A percentile compares a stretch with the other conserved stretches of the same genome.
phyloP scores from a whole-genome alignment of 345 rosid genomes.

The Populus euphratica region DNA sequence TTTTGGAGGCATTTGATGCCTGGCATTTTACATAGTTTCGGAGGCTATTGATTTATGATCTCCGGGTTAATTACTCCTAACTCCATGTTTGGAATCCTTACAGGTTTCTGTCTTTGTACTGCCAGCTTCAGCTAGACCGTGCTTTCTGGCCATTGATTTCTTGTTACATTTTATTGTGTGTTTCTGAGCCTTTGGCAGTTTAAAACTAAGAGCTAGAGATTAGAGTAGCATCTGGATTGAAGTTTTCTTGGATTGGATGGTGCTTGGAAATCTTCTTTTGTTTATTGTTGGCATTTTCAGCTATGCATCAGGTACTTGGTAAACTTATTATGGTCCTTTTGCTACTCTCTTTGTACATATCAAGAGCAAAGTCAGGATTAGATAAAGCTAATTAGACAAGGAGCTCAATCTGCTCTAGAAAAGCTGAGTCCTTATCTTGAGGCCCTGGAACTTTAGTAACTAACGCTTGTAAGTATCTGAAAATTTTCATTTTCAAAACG shows the following conservation, averaged over 20 bases:
- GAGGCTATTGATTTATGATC: not conserved
- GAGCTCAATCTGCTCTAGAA: not conserved
- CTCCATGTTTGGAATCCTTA: not conserved
- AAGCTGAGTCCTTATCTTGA: not conserved
- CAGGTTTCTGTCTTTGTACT: not conserved
- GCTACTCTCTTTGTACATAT: not conserved
- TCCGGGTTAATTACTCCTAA: not conserved
- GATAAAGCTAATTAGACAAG: not conserved
- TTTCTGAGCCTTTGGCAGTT: slow-evolving; percentile 24
- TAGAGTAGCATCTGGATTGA: slow-evolving; percentile 1
- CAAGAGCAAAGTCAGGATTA: not conserved
- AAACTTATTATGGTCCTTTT: slow-evolving; percentile 1
- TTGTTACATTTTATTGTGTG: not conserved
- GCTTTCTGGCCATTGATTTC: not conserved
- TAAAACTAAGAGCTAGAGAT: slow-evolving; percentile 8
- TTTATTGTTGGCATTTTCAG: slow-evolving; percentile 41
- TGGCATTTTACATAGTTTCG: not conserved
- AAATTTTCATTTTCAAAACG: not conserved
- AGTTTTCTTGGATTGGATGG: slow-evolving; percentile 40
- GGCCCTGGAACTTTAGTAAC: not conserved
- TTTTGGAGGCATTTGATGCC: not conserved
- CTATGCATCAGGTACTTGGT: slow-evolving; percentile 43
- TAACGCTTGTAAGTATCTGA: not conserved
- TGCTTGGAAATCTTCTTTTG: slow-evolving; percentile 41
- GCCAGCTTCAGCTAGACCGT: slow-evolving; percentile 6